Evolutionary conservation across 148 eudicot genomes (phyloP).

Genomic region (Diospyros kaki): DNA sequence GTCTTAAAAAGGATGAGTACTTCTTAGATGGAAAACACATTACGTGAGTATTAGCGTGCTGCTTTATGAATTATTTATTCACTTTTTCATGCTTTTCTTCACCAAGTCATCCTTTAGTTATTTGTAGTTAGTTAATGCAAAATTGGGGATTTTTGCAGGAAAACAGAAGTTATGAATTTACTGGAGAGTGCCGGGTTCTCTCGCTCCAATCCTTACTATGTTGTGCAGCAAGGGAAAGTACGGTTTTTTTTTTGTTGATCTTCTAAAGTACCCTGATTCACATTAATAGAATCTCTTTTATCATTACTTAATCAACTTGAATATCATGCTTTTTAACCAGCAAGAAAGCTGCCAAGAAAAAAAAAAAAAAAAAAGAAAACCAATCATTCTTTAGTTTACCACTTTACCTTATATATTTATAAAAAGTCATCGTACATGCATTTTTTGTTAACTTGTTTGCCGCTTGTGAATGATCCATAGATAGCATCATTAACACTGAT

Average conservation of each 20-base stretch:
- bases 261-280: neutral
- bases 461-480: conserved; percentile 28
- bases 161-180: conserved; percentile 95
- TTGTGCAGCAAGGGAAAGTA: conserved; percentile 99
- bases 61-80: neutral
- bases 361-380: too few relatives aligned
- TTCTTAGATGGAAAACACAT: conserved; percentile 98
- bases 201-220: conserved; percentile 98
- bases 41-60: conserved; percentile 48
- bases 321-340: too few relatives aligned
- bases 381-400: too few relatives aligned
- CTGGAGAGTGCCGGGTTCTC: conserved; percentile 99
- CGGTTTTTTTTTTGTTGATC: conserved; percentile 3
- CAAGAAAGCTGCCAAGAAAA: too few relatives aligned
- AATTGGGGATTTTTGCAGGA: conserved; percentile 45
- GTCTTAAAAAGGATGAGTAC: conserved; percentile 92
- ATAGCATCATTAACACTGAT: conserved; percentile 91
- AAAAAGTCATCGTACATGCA: neutral
- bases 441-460: neutral
- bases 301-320: too few relatives aligned
- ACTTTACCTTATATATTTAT: too few relatives aligned
- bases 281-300: neutral
- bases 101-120: conserved; percentile 1
- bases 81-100: conserved; percentile 1
- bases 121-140: conserved; percentile 5